These are phyloP conservation scores for Penicillium bovifimosum DNA, from an alignment of 495 filamentous ascomycete genomes.

Conservation along the genomic window DNA sequence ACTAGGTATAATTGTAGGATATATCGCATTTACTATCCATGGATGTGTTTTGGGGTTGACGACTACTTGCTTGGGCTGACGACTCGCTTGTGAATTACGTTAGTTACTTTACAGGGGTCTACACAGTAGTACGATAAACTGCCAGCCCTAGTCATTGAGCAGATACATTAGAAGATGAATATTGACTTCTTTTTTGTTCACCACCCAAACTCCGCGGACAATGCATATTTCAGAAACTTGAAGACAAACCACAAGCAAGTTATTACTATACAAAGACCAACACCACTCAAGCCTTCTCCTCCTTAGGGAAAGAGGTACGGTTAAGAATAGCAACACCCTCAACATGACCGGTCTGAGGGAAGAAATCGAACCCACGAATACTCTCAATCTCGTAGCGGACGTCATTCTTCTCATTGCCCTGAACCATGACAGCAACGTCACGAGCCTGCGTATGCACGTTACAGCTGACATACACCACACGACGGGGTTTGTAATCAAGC, in stretches of 20 bases:
- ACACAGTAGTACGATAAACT: too few species aligned
- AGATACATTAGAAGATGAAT: too few species aligned
- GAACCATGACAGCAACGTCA: slow-evolving; percentile 79
- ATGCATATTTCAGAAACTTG: slow-evolving; percentile 4
- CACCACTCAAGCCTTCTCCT: not conserved
- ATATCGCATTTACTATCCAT: too few species aligned
- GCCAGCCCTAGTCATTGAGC: too few species aligned
- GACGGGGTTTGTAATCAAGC: slow-evolving; percentile 62
- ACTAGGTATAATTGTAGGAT: too few species aligned
- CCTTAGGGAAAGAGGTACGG: slow-evolving; percentile 22
- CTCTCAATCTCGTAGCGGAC: slow-evolving; percentile 83
- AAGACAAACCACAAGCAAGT: too few species aligned
- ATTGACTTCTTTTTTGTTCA: too few species aligned
- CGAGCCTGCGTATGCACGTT: slow-evolving; percentile 97
- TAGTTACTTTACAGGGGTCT: too few species aligned
- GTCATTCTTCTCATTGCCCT: slow-evolving; percentile 49
- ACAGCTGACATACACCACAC: slow-evolving; percentile 91
- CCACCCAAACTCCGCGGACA: not conserved
- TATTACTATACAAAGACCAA: not conserved
- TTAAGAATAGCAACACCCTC: slow-evolving; percentile 85
- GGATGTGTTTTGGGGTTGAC: too few species aligned
- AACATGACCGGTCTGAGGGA: slow-evolving; percentile 95
- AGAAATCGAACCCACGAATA: slow-evolving; percentile 92
- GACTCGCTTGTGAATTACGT: too few species aligned
- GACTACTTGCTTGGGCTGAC: too few species aligned